Evolutionary conservation across 768 basidiomycete genomes (phyloP).

Genomic region (Auriscalpium microsporum): DNA sequence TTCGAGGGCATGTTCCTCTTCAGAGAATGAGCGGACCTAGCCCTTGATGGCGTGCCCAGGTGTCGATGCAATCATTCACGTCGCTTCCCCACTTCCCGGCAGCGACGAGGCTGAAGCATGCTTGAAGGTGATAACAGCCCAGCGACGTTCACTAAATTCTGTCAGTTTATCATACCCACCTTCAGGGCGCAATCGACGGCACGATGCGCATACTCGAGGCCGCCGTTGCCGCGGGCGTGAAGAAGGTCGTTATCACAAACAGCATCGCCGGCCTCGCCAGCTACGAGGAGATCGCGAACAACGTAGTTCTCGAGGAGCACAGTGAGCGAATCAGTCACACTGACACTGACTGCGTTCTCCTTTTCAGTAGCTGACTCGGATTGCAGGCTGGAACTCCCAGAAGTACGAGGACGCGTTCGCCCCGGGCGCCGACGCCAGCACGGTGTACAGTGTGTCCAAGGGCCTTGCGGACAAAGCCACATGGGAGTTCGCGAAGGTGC

Average conservation of each 20-base stretch:
- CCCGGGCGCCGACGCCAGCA: too few species aligned
- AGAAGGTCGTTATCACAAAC: background rate
- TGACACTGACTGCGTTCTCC: too few species aligned
- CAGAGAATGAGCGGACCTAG: background rate
- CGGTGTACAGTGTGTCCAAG: slow-evolving; percentile 28
- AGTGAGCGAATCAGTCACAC: background rate
- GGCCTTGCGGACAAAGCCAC: slow-evolving; percentile 17
- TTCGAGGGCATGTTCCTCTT: slow-evolving; percentile 6
- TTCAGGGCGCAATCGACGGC: background rate
- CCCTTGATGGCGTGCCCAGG: background rate
- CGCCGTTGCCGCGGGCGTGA: background rate
- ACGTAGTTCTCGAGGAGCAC: background rate
- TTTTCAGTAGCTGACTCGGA: too few species aligned
- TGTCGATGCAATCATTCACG: slow-evolving; percentile 1
- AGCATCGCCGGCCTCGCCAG: background rate
- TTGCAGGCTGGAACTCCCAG: too few species aligned
- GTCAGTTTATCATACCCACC: background rate
- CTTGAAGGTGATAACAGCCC: background rate
- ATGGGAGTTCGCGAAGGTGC: slow-evolving; percentile 17
- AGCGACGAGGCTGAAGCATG: background rate
- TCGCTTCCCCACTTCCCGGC: background rate
- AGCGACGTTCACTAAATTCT: background rate
- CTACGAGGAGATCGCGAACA: background rate
- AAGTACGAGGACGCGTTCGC: too few species aligned
- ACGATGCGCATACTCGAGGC: background rate